Evolutionary conservation across 2,329 filamentous ascomycete species (phyloP), one percentile per base, ranked within the genome.

Genomic region (Colletotrichum magnum): DNA sequence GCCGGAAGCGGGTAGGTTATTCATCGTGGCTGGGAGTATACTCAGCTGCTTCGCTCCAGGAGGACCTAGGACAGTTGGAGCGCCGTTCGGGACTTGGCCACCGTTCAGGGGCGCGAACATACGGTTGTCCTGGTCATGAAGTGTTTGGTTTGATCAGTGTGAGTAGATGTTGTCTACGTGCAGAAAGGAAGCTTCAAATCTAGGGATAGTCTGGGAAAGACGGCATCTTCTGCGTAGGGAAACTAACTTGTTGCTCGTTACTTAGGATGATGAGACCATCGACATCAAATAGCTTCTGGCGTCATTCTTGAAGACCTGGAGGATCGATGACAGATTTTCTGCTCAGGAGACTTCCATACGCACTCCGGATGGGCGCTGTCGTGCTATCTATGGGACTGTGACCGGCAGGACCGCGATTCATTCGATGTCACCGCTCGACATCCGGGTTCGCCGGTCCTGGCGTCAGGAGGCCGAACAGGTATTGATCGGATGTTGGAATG

Each of bases 121-220:
- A n/a, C 65, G 64, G 26, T 71, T 68, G 24, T 72, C 70, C 3
- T 71, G 57, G 24, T 72, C 70, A 52, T 78, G 77, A 50, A 83
- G 75, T 18, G 86, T 87, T 77, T 95, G 93, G 2, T 93, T 94
- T 2, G 93, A 94, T 71, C 93, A 91, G 80, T 94, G 93, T 28
- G 93, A 95, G 80, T 94, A 95, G 73, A 95, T 88, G 77, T 95
- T 95, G 82, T 95, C 93, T 73, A 95, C 87, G 79, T 95, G 93
- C 0, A 93, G 92, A 75, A 94, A 95, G 79, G 95, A 95, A 6
- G 89, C 94, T 75, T 93, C 88, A 77, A 93, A 94, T 75, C 91
- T 36, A 36, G 32, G 32, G 7, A 36, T 93, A 39, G 48, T 5
- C 15, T 47, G 16, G 5, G 18, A 16, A 47, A 47, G 16, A 16